phyloP scores from a whole-genome alignment of 371 early-diverging fungal species.

The Rhizopus arrhizus region DNA sequence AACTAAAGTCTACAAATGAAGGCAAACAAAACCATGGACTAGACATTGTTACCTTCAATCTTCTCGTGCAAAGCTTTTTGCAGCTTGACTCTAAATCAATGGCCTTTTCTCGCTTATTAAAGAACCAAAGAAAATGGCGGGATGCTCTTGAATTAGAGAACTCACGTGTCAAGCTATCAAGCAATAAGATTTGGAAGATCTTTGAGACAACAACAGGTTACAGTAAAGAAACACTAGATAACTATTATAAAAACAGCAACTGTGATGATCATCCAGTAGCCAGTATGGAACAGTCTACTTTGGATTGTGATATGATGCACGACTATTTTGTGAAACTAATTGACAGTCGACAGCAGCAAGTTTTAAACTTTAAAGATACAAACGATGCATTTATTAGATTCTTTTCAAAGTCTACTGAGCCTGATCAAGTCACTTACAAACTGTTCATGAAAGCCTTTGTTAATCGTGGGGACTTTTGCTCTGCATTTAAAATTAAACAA shows the following conservation, averaged over 20 bases:
- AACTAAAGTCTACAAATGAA: background rate
- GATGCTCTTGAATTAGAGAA: conserved; percentile 12
- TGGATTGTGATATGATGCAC: background rate
- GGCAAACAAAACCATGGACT: conserved; percentile 5
- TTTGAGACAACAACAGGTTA: conserved; percentile 39
- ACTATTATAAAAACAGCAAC: background rate
- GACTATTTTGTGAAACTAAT: background rate
- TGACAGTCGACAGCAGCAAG: background rate
- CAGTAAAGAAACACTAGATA: conserved; percentile 7
- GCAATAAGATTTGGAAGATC: conserved; percentile 37
- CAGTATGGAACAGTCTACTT: background rate
- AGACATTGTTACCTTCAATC: conserved; percentile 42
- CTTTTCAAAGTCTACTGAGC: conserved; percentile 18
- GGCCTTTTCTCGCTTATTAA: conserved; percentile 10
- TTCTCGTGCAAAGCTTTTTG: conserved; percentile 42
- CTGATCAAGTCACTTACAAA: conserved; percentile 38
- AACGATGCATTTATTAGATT: conserved; percentile 18
- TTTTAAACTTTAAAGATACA: background rate
- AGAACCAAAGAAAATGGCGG: conserved; percentile 21
- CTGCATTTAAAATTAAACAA: conserved; percentile 27
- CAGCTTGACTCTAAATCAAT: conserved; percentile 28
- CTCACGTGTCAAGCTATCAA: conserved; percentile 1
- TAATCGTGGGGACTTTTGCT: conserved; percentile 26
- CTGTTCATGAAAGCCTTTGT: conserved; percentile 46
- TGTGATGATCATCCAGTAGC: background rate